Percentiles rank a stretch among this genome's conserved stretches.
phyloP scores from a whole-genome alignment of 768 basidiomycete genomes.

The Pisolithus marmoratus region DNA sequence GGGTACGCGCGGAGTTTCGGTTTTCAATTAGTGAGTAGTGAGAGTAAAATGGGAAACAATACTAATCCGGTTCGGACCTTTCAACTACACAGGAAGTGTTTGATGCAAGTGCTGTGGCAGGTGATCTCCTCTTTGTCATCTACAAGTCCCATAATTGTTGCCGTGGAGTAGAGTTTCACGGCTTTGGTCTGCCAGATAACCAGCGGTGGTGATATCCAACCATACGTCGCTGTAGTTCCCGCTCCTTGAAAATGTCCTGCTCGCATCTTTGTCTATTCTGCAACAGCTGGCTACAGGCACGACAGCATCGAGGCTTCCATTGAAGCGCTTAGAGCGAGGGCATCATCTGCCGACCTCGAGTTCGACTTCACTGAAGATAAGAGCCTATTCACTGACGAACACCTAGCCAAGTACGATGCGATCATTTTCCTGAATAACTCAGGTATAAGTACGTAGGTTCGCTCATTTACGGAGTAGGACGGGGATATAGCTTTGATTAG shows the following conservation, averaged over 20 bases:
- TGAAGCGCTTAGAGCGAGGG: slow-evolving; percentile 42
- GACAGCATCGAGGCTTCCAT: slow-evolving; percentile 74
- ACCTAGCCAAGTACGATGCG: slow-evolving; percentile 53
- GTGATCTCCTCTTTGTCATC: no score
- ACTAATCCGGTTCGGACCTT: no score
- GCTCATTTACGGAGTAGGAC: not conserved
- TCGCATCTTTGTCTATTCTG: slow-evolving; percentile 45
- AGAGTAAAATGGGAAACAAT: no score
- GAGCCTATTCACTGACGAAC: slow-evolving; percentile 23
- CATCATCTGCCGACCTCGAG: slow-evolving; percentile 40
- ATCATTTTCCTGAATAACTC: slow-evolving; percentile 66
- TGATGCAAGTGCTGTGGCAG: no score
- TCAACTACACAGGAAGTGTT: no score
- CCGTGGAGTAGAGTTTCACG: no score
- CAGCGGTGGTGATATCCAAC: no score
- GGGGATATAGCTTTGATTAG: slow-evolving; percentile 17
- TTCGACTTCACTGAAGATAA: slow-evolving; percentile 51
- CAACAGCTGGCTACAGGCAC: slow-evolving; percentile 59
- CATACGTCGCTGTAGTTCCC: no score
- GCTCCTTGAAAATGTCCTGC: slow-evolving; percentile 19
- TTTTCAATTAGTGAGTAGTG: no score
- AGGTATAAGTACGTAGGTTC: slow-evolving; percentile 51
- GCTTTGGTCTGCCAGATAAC: no score
- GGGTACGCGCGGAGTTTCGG: no score
- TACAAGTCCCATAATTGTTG: no score